Base-by-base conservation (phyloP, 306 rosid species). In the Datisca glomerata region DNA sequence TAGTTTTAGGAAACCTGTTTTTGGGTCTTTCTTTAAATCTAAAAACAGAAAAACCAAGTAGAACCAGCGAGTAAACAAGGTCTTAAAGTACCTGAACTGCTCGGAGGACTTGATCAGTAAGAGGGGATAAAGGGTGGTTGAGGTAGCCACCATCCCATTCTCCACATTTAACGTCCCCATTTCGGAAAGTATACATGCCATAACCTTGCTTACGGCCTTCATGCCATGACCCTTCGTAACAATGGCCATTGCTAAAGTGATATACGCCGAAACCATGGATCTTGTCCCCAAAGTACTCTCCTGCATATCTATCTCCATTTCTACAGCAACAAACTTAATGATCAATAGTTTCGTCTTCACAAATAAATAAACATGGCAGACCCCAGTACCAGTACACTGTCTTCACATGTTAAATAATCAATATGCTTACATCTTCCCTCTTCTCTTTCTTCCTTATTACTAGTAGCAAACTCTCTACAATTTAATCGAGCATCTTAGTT, bases 211-310 rank as follows among this genome's bases (percentile, higher is more conserved):
- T 78, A 0, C 86, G 74, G 12, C 98, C 96, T 46, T 91, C 98
- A 22, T 91, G 96, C 98, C 98, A 91, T 3, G 96, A 86, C 3
- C 98, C 98, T 47, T 84, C 98, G 2, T 91, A 91, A 37, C 92
- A 80, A 61, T 91, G 98, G 11, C 94, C 94, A 37, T 91, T 84
- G 12, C 86, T 92, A 63, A 91, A 91, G 53, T 80, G 86, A 59
- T 91, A 91, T n/a, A 80, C 71, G 6, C 98, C 98, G 56, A 91
- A 91, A 62, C 96, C 98, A 61, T 91, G 98, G 47, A 91, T 78
- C 62, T 75, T 91, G 75, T 91, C 98, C 13, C 96, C 98, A 45
- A 91, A 91, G 63, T 91, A 91, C 69, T 91, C 98, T 18, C 98
- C 98, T 7, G 94, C 94, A 69, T 91, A 91, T 51, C 85, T 75